phyloP scores from a whole-genome alignment of 78 protist species.

The Speleostelium caveatum region DNA sequence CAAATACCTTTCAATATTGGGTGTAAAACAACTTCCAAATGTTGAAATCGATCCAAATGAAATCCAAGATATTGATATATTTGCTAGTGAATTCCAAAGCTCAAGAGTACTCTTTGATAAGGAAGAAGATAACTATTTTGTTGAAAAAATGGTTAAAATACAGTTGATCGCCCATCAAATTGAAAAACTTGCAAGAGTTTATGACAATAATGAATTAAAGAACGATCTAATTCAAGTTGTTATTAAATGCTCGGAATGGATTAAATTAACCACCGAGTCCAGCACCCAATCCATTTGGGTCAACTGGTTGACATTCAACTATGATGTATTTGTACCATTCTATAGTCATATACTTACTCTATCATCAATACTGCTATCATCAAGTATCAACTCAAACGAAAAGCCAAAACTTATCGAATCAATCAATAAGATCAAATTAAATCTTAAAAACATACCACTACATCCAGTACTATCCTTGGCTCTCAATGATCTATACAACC shows the following conservation, averaged over 20 bases:
- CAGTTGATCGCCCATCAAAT: slow-evolving; percentile 24
- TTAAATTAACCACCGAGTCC: slow-evolving; percentile 13
- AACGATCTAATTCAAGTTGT: not conserved
- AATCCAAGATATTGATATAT: not conserved
- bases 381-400: no score
- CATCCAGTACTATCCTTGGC: no score
- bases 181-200: not conserved
- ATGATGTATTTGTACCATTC: slow-evolving; percentile 24
- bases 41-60: not conserved
- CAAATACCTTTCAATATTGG: not conserved
- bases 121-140: slow-evolving; percentile 75
- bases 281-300: slow-evolving; percentile 24
- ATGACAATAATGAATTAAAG: not conserved
- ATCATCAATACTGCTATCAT: no score
- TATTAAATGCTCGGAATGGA: slow-evolving; percentile 6
- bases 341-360: no score
- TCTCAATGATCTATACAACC: no score
- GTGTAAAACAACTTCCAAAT: no score
- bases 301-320: slow-evolving; percentile 45
- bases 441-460: no score
- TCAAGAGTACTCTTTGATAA: slow-evolving; percentile 64
- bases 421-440: no score
- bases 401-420: no score
- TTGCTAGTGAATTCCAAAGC: slow-evolving; percentile 30
- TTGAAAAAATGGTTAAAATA: slow-evolving; percentile 35